These are phyloP conservation scores for Tirmania nivea DNA, from an alignment of 495 filamentous ascomycete genomes.

Conservation along the genomic window DNA sequence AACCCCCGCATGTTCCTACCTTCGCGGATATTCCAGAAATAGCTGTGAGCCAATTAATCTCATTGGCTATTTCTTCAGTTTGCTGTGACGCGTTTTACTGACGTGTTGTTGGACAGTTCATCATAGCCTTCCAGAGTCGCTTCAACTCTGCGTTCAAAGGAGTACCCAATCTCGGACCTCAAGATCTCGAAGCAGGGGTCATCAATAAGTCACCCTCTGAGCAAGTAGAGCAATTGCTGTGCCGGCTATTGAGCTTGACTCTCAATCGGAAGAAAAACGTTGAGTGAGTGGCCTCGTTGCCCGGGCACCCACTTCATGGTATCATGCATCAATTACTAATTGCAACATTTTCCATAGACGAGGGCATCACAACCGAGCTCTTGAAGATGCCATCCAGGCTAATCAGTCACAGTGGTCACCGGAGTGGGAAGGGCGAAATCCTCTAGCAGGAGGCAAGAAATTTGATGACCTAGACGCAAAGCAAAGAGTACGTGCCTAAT, in stretches of 20 bases:
- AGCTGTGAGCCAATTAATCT: constrained; percentile 40
- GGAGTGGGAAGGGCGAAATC: constrained; percentile 69
- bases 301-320: neutral
- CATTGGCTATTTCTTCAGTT: constrained; percentile 11
- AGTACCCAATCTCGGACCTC: constrained; percentile 68
- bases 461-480: constrained; percentile 61
- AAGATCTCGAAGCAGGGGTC: constrained; percentile 80
- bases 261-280: constrained; percentile 95
- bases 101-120: constrained; percentile 44
- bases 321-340: too few relatives aligned
- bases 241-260: constrained; percentile 66
- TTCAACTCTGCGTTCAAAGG: constrained; percentile 78
- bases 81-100: constrained; percentile 18
- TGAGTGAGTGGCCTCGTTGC: constrained; percentile 45
- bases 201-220: constrained; percentile 56
- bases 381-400: constrained; percentile 77
- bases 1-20: constrained; percentile 76
- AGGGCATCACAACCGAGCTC: constrained; percentile 72
- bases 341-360: constrained; percentile 11
- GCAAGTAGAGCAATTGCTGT: constrained; percentile 67
- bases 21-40: constrained; percentile 73
- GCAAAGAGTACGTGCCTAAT: constrained; percentile 46
- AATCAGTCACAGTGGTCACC: constrained; percentile 78
- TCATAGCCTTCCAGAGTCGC: constrained; percentile 90
- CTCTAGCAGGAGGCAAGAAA: constrained; percentile 50